phyloP scores from a whole-genome alignment of 495 filamentous ascomycete species.

The Astrothelium subdiscretum region DNA sequence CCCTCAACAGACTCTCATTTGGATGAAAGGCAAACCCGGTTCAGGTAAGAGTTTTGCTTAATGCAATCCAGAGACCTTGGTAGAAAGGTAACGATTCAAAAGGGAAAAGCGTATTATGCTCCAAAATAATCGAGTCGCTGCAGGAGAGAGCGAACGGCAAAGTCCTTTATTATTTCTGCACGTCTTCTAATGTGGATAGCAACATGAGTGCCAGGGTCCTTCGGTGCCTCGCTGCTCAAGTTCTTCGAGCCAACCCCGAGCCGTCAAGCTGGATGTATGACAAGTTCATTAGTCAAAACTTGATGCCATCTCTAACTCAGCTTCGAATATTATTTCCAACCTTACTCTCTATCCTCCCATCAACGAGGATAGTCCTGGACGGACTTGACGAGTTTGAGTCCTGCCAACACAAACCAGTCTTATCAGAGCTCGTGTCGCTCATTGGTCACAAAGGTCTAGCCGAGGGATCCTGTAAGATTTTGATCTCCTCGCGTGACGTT shows the following conservation, averaged over 20 bases:
- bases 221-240: neutral
- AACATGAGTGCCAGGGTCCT: neutral
- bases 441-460: neutral
- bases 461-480: neutral
- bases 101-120: neutral
- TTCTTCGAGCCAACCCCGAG: neutral
- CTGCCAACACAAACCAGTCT: neutral
- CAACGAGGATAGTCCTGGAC: neutral
- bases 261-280: neutral
- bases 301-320: neutral
- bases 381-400: neutral
- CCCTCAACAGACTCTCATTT: neutral
- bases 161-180: conserved; percentile 1
- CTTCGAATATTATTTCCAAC: neutral
- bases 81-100: neutral
- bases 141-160: neutral
- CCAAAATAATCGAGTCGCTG: neutral
- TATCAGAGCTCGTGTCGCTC: neutral
- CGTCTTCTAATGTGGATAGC: neutral
- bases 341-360: neutral
- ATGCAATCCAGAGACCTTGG: no score
- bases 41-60: neutral
- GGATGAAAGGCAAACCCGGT: conserved; percentile 10
- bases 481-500: neutral
- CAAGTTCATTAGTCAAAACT: neutral